These are phyloP conservation scores for Xerocomus minutiporus DNA, from an alignment of 1,284 basidiomycete genomes.

Conservation along the genomic window DNA sequence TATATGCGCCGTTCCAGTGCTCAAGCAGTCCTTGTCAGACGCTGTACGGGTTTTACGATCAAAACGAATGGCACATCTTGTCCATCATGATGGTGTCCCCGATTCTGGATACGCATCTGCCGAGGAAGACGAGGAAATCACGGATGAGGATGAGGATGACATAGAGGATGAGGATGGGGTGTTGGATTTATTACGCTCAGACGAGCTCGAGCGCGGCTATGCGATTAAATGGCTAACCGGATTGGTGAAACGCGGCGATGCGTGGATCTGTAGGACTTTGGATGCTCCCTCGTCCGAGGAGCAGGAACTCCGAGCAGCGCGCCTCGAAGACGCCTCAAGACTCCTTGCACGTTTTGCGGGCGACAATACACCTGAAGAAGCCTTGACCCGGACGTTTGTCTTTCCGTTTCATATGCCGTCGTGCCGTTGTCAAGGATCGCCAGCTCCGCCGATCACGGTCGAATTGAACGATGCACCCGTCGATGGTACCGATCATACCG, in stretches of 20 bases:
- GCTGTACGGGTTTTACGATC: constrained; percentile 5
- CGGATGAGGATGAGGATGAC: constrained; percentile 12
- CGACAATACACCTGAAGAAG: constrained; percentile 35
- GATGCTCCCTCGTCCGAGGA: constrained; percentile 18
- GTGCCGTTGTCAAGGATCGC: constrained; percentile 1
- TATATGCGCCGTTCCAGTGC: constrained; percentile 7
- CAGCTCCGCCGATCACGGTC: constrained; percentile 38
- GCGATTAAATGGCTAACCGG: constrained; percentile 57
- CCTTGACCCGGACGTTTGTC: constrained; percentile 49
- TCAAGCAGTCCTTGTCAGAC: constrained; percentile 13
- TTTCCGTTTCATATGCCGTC: constrained; percentile 37
- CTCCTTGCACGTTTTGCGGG: constrained; percentile 57
- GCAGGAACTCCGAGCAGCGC: constrained; percentile 31
- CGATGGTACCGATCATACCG: constrained; percentile 66
- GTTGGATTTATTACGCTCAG: constrained; percentile 39
- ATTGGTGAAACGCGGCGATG: constrained; percentile 56
- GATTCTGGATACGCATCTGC: constrained; percentile 66
- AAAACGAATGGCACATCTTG: constrained; percentile 22
- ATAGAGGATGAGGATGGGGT: constrained; percentile 24
- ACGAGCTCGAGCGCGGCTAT: constrained; percentile 51
- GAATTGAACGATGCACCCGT: constrained; percentile 78
- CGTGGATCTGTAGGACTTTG: constrained; percentile 38
- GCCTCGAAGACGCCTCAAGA: constrained; percentile 43
- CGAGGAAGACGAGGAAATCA: constrained; percentile 42
- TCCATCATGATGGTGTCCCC: constrained; percentile 41